Base-by-base conservation (phyloP, 371 early-diverging fungal species). In the Saksenaea vasiformis region DNA sequence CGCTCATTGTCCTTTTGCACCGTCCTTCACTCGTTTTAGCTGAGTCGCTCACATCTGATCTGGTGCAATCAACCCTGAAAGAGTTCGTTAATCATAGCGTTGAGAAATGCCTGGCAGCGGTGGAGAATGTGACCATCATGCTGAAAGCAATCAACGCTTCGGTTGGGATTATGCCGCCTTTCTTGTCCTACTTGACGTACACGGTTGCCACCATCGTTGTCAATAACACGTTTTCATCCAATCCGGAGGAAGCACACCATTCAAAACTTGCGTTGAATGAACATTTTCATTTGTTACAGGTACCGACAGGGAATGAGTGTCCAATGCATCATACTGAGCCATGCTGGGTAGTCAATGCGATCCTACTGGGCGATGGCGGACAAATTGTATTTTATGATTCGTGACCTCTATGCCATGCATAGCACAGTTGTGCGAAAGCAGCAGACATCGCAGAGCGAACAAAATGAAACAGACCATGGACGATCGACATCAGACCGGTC, bases 281-380 rank as follows among this genome's bases (percentile, higher is more conserved):
- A 11, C 82, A 83, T 55, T 83, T 85, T 54, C 76, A 73, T 54
- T 56, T 84, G 34, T 60, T 85, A 15, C 72, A 83, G 64, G 83
- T 75, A 77, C 31, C 31, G 22, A 41, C 10, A 26, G 15, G 37
- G 9, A n/a, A 41, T 11, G 17, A 9, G 22, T 24, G 38, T 36
- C 28, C 22, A 15, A 13, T 8, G 47, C 38, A 27, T 56, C 51
- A n/a, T 59, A 22, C 15, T 54, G 10, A 59, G 9, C 22, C 37
- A n/a, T 54, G 8, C 11, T 27, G 15, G n/a, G 10, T 62, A 81
- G 77, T 39, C 73, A 3, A 83, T 85, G 65, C 77, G 84, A 60
- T 61, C 74, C 27, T 78, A 77, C 28, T 87, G 87, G 87, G 82
- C 87, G 0, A 85, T 87, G 80, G 84, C 87, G 0, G 87, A 87